Evolutionary conservation across 139 green algal species (phyloP).

Genomic region (Chlorella vulgaris): DNA sequence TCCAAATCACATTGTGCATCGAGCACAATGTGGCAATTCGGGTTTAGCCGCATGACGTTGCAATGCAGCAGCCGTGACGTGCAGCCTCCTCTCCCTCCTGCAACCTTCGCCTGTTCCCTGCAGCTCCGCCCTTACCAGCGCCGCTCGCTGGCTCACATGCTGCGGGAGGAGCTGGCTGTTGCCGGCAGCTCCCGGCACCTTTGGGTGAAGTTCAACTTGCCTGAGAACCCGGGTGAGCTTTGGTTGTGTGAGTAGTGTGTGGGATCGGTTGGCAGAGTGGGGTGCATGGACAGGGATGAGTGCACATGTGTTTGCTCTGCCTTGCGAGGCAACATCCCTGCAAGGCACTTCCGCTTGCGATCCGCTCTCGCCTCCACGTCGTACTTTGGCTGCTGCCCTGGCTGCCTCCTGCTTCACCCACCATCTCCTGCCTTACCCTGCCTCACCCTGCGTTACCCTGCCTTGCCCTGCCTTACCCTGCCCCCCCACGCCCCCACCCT

Average conservation of each 20-base stretch:
- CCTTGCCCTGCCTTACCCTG: neutral
- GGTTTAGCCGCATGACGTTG: too few relatives aligned
- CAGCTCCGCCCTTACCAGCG: conserved; percentile 38
- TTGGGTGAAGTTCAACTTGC: conserved; percentile 35
- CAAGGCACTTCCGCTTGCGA: too few relatives aligned
- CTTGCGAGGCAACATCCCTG: too few relatives aligned
- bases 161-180: conserved; percentile 23
- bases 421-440: neutral
- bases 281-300: neutral
- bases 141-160: conserved; percentile 23
- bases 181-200: conserved; percentile 34
- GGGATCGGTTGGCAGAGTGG: too few relatives aligned
- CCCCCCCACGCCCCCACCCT: too few relatives aligned
- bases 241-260: too few relatives aligned
- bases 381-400: neutral
- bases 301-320: neutral
- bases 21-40: too few relatives aligned
- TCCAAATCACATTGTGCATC: too few relatives aligned
- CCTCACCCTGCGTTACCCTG: neutral
- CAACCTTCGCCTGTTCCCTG: neutral
- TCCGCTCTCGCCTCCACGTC: too few relatives aligned
- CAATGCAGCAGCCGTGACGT: too few relatives aligned
- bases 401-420: neutral
- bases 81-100: neutral
- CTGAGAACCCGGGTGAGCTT: conserved; percentile 9